Conservation (phyloP, 2,329 filamentous ascomycete genomes). For the Zasmidium citrigriseum region DNA sequence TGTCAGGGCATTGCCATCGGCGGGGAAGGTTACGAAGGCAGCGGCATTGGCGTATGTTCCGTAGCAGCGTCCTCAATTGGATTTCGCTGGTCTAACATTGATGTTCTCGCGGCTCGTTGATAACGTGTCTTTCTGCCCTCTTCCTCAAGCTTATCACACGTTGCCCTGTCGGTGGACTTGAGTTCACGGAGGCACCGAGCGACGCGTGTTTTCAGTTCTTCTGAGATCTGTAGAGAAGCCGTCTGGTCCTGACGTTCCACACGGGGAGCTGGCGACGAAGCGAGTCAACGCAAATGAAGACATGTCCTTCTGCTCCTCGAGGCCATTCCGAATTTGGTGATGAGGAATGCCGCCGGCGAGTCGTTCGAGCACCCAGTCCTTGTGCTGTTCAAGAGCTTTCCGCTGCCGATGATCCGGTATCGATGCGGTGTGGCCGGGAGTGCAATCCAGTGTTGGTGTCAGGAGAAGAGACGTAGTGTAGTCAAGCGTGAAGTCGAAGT, state of each 20-base stretch:
- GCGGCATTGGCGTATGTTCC: neutral
- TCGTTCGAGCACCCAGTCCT: neutral
- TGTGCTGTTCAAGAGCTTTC: neutral
- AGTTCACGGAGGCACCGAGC: constrained; percentile 1
- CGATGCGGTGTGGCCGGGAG: neutral
- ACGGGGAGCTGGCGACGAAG: neutral
- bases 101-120: neutral
- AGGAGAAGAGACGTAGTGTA: neutral
- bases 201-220: neutral
- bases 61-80: neutral
- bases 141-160: neutral
- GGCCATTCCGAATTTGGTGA: neutral
- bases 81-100: neutral
- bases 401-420: neutral
- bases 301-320: neutral
- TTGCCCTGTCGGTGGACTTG: neutral
- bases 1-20: neutral
- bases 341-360: neutral
- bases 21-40: neutral
- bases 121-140: neutral
- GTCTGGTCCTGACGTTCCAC: constrained; percentile 4
- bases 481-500: neutral
- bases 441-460: neutral
- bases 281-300: neutral
- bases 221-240: neutral